Evolutionary conservation across 441 rosid species (phyloP).

Genomic region (Croton setiger): DNA sequence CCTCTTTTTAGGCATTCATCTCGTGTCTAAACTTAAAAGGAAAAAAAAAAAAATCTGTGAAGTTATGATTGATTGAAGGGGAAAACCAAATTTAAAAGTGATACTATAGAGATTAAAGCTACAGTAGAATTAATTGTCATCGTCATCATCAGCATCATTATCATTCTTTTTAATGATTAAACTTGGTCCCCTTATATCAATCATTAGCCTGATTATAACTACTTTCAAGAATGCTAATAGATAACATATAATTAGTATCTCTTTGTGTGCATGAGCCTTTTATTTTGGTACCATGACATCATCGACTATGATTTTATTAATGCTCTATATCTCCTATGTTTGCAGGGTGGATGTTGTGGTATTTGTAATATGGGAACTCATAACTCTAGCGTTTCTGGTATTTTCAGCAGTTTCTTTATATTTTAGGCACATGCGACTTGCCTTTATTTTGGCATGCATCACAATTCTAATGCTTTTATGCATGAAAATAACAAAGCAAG

Average conservation of each 20-base stretch:
- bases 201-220: not conserved
- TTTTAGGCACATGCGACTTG: constrained; percentile 65
- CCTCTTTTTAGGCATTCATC: not conserved
- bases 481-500: constrained; percentile 85
- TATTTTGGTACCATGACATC: not conserved
- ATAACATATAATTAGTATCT: not conserved
- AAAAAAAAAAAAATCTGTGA: too few relatives aligned
- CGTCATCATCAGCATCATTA: not conserved
- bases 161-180: not conserved
- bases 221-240: not conserved
- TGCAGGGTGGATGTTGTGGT: constrained; percentile 89
- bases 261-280: not conserved
- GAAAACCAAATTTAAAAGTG: not conserved
- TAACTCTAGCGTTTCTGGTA: constrained; percentile 79
- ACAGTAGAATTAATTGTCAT: not conserved
- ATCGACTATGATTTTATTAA: constrained; percentile 11
- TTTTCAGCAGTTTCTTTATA: constrained; percentile 90
- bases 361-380: constrained; percentile 88
- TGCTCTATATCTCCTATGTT: constrained; percentile 16
- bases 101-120: not conserved
- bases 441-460: constrained; percentile 63
- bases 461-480: constrained; percentile 67
- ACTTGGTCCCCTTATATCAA: not conserved
- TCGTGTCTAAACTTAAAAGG: not conserved
- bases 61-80: not conserved